A percentile compares a stretch with the other conserved stretches of the same genome.
Conservation (phyloP, 352 stramenopile genomes). For the Aphanomyces astaci region DNA sequence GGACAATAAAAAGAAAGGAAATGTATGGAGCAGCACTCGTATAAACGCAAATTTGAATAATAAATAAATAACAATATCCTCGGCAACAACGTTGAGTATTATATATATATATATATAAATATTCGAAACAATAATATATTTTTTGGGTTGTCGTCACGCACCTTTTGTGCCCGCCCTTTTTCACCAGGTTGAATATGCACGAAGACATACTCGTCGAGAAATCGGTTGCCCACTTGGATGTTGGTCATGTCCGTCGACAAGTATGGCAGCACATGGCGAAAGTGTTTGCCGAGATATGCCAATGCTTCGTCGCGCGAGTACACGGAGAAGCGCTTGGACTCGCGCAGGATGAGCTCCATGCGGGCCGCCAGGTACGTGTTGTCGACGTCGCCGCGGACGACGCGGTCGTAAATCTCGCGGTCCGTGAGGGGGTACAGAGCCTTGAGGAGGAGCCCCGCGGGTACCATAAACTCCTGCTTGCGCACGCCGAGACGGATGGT, state of each 20-base stretch:
- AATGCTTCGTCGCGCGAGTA: conserved; percentile 85
- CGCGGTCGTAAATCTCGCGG: conserved; percentile 96
- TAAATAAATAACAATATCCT: too few relatives aligned
- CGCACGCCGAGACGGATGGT: conserved; percentile 94
- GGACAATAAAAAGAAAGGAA: too few relatives aligned
- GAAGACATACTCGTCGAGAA: conserved; percentile 93
- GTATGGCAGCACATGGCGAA: conserved; percentile 88
- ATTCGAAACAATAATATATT: too few relatives aligned
- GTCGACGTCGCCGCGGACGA: conserved; percentile 90
- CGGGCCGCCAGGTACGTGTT: conserved; percentile 97
- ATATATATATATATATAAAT: too few relatives aligned
- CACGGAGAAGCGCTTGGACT: conserved; percentile 91
- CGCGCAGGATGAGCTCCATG: conserved; percentile 95
- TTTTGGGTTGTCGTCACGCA: conserved; percentile 3
- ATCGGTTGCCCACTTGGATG: conserved; percentile 81
- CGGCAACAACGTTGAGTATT: too few relatives aligned
- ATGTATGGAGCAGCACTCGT: too few relatives aligned
- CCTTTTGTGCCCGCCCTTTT: conserved; percentile 77
- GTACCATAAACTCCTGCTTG: conserved; percentile 99
- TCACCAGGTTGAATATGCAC: conserved; percentile 92
- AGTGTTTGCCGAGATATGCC: conserved; percentile 95
- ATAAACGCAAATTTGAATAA: too few relatives aligned
- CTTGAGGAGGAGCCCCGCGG: conserved; percentile 94
- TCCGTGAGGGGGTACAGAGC: conserved; percentile 88
- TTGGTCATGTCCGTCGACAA: conserved; percentile 81